Evolutionary conservation across 2,329 filamentous ascomycete genomes (phyloP), one percentile per base, ranked within the genome.

Genomic region (Lasiodiplodia citricola): DNA sequence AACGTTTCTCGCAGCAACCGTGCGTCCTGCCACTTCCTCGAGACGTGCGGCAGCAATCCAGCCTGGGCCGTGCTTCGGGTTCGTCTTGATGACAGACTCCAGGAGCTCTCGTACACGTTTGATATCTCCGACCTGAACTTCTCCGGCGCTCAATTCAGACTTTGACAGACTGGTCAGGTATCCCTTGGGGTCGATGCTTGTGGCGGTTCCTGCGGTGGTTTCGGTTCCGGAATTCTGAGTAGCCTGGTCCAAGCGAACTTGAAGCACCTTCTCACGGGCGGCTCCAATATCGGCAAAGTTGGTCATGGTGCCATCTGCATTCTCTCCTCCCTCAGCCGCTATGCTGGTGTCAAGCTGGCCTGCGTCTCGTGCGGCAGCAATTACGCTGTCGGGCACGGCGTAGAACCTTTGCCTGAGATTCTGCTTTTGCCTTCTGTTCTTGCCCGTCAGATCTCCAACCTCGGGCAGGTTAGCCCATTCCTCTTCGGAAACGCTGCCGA

Each of bases 201-300:
- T 97, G 25, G 95, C 89, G 70, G 90, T 97, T 47, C 96, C 96
- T 11, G 87, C 87, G 5, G 89, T 84, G 4, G 91, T 88, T 66
- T 93, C 90, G 14, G 88, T 90, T 21, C 87, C 89, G 35, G 90
- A 88, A 23, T 86, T 90, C 71, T 91, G 87, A 4, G 93, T 94
- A 8, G 94, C 94, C 77, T 97, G 92, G 75, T 98, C 95, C 52
- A 99, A 85, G 73, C 93, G 90, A n/a, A 96, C 95, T 78, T 97
- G 92, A 66, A 99, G 87, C 51, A 97, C 96, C 80, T 97, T 97
- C 83, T 97, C 93, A 82, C 96, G 90, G 23, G 96, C 96, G 55
- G 94, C 94, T 80, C 96, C 96, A 71, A 99, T 98, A 79, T 97
- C 92, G 55, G 95, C 95, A 78, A 99, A 99, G 78, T 99, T 97